These are phyloP conservation scores for Phialophora chinensis DNA, from an alignment of 2,329 filamentous ascomycete species.

Conservation along the genomic window DNA sequence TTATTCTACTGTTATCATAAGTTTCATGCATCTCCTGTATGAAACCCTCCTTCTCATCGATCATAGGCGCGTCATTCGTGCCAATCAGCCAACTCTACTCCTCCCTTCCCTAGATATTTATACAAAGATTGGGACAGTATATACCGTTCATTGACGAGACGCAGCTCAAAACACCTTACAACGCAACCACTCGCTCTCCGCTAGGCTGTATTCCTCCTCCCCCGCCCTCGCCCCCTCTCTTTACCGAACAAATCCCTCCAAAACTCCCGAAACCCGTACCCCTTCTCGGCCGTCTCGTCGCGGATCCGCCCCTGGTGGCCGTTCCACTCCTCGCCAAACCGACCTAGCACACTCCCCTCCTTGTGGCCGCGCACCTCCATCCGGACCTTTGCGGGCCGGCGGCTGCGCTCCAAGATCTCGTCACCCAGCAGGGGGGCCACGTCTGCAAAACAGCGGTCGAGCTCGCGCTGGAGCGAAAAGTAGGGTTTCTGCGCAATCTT, in stretches of 20 bases:
- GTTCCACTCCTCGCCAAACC: constrained; percentile 58
- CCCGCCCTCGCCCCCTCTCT: neutral
- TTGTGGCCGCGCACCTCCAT: constrained; percentile 49
- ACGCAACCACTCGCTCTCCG: neutral
- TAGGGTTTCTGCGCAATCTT: constrained; percentile 93
- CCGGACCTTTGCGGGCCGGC: constrained; percentile 51
- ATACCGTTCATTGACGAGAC: neutral
- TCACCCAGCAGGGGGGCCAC: constrained; percentile 77
- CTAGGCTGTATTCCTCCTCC: neutral
- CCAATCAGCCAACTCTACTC: neutral
- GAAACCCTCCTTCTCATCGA: neutral
- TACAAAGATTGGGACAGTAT: neutral
- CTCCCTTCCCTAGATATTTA: neutral
- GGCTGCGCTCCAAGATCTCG: constrained; percentile 73
- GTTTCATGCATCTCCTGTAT: neutral
- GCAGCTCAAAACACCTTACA: too few relatives aligned
- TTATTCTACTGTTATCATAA: neutral
- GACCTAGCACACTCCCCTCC: constrained; percentile 65
- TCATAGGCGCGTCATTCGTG: neutral
- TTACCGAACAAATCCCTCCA: constrained; percentile 77
- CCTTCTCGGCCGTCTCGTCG: constrained; percentile 71
- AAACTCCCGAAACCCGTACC: constrained; percentile 85
- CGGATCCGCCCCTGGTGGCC: constrained; percentile 65
- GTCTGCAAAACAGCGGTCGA: constrained; percentile 81
- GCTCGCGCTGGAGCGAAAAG: constrained; percentile 80